A percentile compares a stretch with the other conserved stretches of the same genome.
Conservation (phyloP, 768 basidiomycete species). For the Sarcodon sp. region DNA sequence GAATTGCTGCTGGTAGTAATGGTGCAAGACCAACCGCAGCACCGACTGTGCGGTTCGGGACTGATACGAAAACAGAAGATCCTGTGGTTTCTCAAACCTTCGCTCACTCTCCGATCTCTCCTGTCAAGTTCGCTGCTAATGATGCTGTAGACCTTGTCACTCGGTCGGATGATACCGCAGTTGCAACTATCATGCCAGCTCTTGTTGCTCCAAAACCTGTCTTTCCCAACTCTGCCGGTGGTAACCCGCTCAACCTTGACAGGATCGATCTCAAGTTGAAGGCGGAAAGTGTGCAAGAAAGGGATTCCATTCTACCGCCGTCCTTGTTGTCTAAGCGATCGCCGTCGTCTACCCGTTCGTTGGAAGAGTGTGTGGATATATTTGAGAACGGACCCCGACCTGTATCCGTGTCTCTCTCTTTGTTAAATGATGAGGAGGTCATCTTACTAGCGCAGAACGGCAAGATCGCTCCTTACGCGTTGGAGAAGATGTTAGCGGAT, state of each 20-base stretch:
- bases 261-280: slow-evolving; percentile 40
- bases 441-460: slow-evolving; percentile 80
- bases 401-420: slow-evolving; percentile 37
- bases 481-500: slow-evolving; percentile 91
- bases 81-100: neutral
- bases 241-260: slow-evolving; percentile 35
- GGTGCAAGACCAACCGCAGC: slow-evolving; percentile 13
- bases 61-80: slow-evolving; percentile 5
- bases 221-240: slow-evolving; percentile 1
- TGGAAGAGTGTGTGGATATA: slow-evolving; percentile 71
- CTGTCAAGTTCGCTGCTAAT: neutral
- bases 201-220: slow-evolving; percentile 5
- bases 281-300: slow-evolving; percentile 16
- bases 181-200: slow-evolving; percentile 9
- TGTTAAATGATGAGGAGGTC: slow-evolving; percentile 86
- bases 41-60: slow-evolving; percentile 9
- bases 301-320: slow-evolving; percentile 5
- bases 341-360: slow-evolving; percentile 26
- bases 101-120: neutral
- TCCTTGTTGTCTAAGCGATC: slow-evolving; percentile 1
- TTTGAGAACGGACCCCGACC: slow-evolving; percentile 65
- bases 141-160: slow-evolving; percentile 2
- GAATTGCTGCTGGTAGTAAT: slow-evolving; percentile 43
- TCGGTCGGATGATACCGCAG: slow-evolving; percentile 5
- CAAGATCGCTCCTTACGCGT: slow-evolving; percentile 88